phyloP scores from a whole-genome alignment of 2,329 filamentous ascomycete genomes.

The Xylaria sp. region DNA sequence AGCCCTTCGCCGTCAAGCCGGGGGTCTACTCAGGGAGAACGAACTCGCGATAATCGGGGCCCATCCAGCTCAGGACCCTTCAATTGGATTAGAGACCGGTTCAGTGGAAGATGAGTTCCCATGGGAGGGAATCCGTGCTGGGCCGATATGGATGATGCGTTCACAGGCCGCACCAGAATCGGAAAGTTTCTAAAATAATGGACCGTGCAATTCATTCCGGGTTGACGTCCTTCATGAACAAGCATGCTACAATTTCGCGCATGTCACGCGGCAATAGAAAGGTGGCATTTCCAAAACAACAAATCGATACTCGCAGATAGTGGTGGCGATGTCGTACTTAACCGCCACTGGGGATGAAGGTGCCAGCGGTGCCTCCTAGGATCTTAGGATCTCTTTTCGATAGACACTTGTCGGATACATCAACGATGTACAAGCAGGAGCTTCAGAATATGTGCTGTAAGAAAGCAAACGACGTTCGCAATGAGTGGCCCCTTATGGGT shows the following conservation, averaged over 20 bases:
- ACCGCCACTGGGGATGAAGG: constrained; percentile 10
- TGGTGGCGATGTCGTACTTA: neutral
- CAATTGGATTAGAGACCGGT: constrained; percentile 57
- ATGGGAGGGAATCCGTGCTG: constrained; percentile 15
- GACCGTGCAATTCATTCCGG: neutral
- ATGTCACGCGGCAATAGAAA: constrained; percentile 1
- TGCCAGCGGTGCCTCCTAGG: neutral
- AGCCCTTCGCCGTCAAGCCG: constrained; percentile 44
- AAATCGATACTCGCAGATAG: constrained; percentile 7
- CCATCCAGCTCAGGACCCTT: constrained; percentile 53
- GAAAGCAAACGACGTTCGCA: neutral
- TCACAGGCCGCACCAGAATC: neutral
- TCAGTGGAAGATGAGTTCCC: constrained; percentile 46
- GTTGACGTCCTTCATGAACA: neutral
- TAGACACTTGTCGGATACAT: constrained; percentile 19
- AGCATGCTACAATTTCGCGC: neutral
- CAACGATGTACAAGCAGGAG: neutral
- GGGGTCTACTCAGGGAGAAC: constrained; percentile 44
- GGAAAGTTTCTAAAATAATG: neutral
- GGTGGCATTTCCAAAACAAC: neutral
- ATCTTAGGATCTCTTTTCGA: constrained; percentile 27
- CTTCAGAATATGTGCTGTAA: constrained; percentile 5
- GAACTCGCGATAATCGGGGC: constrained; percentile 48
- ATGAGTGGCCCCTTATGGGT: neutral
- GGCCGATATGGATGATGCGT: constrained; percentile 1